Percentiles rank a stretch among this genome's conserved stretches.
Evolutionary conservation across 2,329 filamentous ascomycete genomes (phyloP).

Genomic region (Chaetoscypha palmicola): DNA sequence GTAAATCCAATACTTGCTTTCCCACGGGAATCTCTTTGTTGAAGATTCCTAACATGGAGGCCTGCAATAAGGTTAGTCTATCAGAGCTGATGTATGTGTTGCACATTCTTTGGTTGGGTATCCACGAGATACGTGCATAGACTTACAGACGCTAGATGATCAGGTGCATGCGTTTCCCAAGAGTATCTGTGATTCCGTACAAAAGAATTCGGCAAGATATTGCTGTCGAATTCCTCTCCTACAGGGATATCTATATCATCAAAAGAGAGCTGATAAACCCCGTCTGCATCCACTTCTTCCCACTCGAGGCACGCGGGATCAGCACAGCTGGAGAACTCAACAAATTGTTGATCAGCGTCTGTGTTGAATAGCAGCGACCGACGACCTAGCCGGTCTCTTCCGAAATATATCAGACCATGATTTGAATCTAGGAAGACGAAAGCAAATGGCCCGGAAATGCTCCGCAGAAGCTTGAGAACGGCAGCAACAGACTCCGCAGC

Average conservation of each 20-base stretch:
- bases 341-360: constrained; percentile 33
- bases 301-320: constrained; percentile 49
- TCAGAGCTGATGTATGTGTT: too few relatives aligned
- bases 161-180: too few relatives aligned
- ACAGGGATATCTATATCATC: neutral
- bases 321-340: constrained; percentile 67
- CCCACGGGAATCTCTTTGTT: constrained; percentile 34
- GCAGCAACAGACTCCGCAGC: constrained; percentile 25
- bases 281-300: constrained; percentile 78
- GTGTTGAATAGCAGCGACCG: constrained; percentile 65
- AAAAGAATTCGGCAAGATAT: constrained; percentile 5
- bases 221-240: neutral
- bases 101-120: too few relatives aligned
- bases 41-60: constrained; percentile 24
- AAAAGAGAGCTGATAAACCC: constrained; percentile 51
- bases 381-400: constrained; percentile 79
- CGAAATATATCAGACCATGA: constrained; percentile 64
- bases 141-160: too few relatives aligned
- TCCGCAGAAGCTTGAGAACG: constrained; percentile 48
- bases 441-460: constrained; percentile 76
- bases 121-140: too few relatives aligned
- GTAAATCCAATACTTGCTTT: constrained; percentile 28
- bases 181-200: constrained; percentile 12
- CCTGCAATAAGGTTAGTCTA: constrained; percentile 4
- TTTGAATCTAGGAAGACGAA: constrained; percentile 73